A percentile compares a stretch with the other conserved stretches of the same genome.
Evolutionary conservation across 345 rosid genomes (phyloP).

Genomic region (Hypericum perforatum): DNA sequence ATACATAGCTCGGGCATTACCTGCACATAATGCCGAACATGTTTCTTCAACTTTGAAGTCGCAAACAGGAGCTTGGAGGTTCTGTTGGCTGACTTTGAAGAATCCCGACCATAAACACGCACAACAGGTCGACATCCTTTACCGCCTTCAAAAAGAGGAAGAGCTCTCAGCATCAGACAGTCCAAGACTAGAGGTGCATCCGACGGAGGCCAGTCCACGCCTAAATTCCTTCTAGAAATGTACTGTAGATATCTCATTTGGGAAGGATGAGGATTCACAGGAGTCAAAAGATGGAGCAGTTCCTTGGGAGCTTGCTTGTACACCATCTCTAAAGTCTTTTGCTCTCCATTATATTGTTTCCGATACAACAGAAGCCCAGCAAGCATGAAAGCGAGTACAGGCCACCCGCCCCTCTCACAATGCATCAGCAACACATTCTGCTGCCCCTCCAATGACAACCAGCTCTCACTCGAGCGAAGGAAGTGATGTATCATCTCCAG

Average conservation of each 20-base stretch:
- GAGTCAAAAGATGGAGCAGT: slow-evolving; percentile 68
- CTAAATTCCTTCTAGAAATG: slow-evolving; percentile 80
- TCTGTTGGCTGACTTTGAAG: slow-evolving; percentile 59
- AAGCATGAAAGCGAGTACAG: slow-evolving; percentile 92
- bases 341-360: slow-evolving; percentile 86
- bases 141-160: slow-evolving; percentile 64
- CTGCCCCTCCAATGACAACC: slow-evolving; percentile 87
- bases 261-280: slow-evolving; percentile 87
- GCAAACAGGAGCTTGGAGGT: slow-evolving; percentile 83
- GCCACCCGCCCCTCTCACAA: slow-evolving; percentile 97
- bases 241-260: slow-evolving; percentile 95
- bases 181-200: slow-evolving; percentile 81
- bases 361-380: slow-evolving; percentile 80
- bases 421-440: slow-evolving; percentile 92
- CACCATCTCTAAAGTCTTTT: slow-evolving; percentile 95
- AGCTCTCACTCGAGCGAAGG: slow-evolving; percentile 86
- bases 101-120: slow-evolving; percentile 83
- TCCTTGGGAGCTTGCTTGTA: slow-evolving; percentile 97
- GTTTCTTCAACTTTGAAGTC: slow-evolving; percentile 51
- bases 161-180: slow-evolving; percentile 71
- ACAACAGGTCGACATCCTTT: slow-evolving; percentile 80
- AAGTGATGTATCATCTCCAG: slow-evolving; percentile 94
- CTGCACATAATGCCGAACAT: slow-evolving; percentile 53
- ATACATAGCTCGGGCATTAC: slow-evolving; percentile 27
- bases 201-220: slow-evolving; percentile 93